phyloP scores from a whole-genome alignment of 2,329 filamentous ascomycete species.

The Mariannaea sp. region DNA sequence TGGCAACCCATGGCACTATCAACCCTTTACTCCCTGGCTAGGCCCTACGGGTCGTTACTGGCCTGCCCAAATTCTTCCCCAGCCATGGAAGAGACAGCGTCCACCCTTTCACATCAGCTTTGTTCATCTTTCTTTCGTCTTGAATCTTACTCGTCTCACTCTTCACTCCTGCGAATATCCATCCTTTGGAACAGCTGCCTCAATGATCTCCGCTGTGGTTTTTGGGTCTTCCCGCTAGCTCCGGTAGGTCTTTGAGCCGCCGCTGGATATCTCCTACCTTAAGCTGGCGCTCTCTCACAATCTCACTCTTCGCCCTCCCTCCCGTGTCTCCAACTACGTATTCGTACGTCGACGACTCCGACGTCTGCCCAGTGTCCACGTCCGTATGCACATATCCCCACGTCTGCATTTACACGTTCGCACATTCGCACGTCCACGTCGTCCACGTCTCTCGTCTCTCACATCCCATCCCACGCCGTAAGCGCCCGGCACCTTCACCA shows the following conservation, averaged over 20 bases:
- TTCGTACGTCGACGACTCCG: constrained; percentile 9
- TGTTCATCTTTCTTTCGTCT: constrained; percentile 4
- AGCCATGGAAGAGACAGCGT: constrained; percentile 5
- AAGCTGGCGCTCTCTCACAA: not conserved
- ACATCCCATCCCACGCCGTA: constrained; percentile 5
- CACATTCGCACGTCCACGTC: constrained; percentile 6
- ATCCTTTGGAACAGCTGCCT: constrained; percentile 18
- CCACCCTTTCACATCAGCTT: constrained; percentile 12
- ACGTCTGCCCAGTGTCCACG: constrained; percentile 14
- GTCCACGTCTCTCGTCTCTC: constrained; percentile 2
- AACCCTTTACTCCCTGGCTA: not conserved
- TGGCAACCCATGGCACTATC: not conserved
- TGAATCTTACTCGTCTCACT: constrained; percentile 12
- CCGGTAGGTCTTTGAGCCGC: constrained; percentile 35
- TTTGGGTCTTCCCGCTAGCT: constrained; percentile 31
- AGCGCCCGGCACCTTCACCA: constrained; percentile 5
- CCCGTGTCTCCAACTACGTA: constrained; percentile 5
- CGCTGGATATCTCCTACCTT: constrained; percentile 10
- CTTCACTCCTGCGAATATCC: not conserved
- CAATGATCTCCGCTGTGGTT: constrained; percentile 31
- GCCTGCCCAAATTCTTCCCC: constrained; percentile 6
- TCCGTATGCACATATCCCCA: constrained; percentile 11
- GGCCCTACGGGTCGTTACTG: not conserved
- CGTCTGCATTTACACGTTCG: constrained; percentile 11
- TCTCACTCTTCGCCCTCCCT: not conserved